A percentile compares a stretch with the other conserved stretches of the same genome.
Conservation (phyloP, 495 filamentous ascomycete species). For the Hypoxylon intermedium region DNA sequence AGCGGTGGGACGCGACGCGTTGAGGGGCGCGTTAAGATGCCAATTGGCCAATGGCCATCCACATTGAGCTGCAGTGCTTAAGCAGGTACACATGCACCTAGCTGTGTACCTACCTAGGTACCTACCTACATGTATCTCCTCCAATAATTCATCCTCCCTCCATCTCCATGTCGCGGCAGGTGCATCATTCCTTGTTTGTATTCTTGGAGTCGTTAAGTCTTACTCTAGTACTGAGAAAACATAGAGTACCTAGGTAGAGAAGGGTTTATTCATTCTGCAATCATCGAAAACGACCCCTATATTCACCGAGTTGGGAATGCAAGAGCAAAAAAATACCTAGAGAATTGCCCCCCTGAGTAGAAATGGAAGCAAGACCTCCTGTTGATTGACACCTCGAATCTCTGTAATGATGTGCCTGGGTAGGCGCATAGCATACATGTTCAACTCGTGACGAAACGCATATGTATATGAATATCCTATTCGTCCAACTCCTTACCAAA, state of each 20-base stretch:
- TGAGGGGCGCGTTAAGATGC: slow-evolving; percentile 11
- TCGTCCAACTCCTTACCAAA: slow-evolving; percentile 81
- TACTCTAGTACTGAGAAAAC: not conserved
- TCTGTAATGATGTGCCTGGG: not conserved
- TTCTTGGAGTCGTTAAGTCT: not conserved
- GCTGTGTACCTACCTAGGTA: too few species aligned
- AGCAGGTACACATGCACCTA: too few species aligned
- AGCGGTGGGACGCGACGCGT: slow-evolving; percentile 42
- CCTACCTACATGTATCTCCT: too few species aligned
- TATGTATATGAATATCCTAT: slow-evolving; percentile 41
- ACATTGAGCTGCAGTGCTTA: too few species aligned
- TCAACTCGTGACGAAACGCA: not conserved
- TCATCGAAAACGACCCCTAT: not conserved
- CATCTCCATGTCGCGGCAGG: too few species aligned
- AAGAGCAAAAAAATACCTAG: too few species aligned
- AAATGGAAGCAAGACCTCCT: slow-evolving; percentile 5
- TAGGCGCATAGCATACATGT: slow-evolving; percentile 6
- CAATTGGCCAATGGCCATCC: slow-evolving; percentile 32
- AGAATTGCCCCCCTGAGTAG: not conserved
- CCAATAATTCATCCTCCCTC: too few species aligned
- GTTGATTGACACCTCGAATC: slow-evolving; percentile 17
- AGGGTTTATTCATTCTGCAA: too few species aligned
- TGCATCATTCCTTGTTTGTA: not conserved
- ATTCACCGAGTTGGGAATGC: too few species aligned
- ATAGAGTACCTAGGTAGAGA: too few species aligned